Evolutionary conservation across 129 eudicot species (phyloP).

Genomic region (Flaveria linearis): DNA sequence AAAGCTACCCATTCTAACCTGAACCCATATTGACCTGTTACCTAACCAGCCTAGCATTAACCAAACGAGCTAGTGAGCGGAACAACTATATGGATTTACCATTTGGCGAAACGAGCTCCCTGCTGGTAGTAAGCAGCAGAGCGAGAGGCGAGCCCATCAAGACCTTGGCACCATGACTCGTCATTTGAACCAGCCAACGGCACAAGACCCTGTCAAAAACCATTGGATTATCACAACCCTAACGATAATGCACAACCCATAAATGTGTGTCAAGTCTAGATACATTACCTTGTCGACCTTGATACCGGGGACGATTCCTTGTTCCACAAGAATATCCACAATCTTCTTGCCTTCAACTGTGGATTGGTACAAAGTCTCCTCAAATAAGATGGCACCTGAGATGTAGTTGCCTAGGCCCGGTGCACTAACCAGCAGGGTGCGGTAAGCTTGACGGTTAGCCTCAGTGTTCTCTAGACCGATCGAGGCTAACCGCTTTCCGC

Average conservation of each 20-base stretch:
- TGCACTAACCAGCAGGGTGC: slow-evolving; percentile 63
- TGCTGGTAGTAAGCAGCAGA: slow-evolving; percentile 86
- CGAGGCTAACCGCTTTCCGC: slow-evolving; percentile 74
- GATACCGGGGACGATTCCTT: slow-evolving; percentile 63
- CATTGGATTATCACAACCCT: background rate
- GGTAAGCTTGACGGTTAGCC: slow-evolving; percentile 82
- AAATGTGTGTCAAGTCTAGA: background rate
- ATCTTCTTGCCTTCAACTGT: slow-evolving; percentile 66
- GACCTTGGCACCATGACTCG: slow-evolving; percentile 95
- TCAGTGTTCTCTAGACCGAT: slow-evolving; percentile 76
- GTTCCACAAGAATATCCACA: slow-evolving; percentile 54
- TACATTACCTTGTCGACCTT: slow-evolving; percentile 61
- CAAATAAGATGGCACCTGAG: slow-evolving; percentile 78
- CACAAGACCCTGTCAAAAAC: slow-evolving; percentile 60
- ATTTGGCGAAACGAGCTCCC: slow-evolving; percentile 85
- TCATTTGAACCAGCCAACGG: slow-evolving; percentile 79
- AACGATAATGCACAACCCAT: no score
- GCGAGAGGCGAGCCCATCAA: slow-evolving; percentile 88
- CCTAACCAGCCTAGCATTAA: background rate
- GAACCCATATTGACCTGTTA: background rate
- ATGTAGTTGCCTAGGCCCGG: slow-evolving; percentile 73
- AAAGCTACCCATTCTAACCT: background rate
- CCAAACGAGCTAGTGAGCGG: background rate
- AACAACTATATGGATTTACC: slow-evolving; percentile 36
- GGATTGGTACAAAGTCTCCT: slow-evolving; percentile 71